These are phyloP conservation scores for Oxyria digyna DNA, from an alignment of 148 eudicot species.

Conservation along the genomic window DNA sequence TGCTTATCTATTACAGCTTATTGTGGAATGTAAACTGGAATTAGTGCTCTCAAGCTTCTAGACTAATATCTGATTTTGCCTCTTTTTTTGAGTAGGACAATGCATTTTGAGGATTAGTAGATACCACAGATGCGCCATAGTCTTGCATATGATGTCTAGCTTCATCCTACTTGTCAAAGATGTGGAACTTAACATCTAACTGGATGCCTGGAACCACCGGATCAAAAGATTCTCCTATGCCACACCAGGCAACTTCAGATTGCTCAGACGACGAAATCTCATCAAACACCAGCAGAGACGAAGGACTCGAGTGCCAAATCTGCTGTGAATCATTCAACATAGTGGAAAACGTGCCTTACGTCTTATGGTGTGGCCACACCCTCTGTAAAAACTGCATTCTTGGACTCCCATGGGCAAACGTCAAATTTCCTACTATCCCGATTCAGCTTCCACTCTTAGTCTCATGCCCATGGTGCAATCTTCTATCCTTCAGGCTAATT, in stretches of 20 bases:
- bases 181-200: constrained; percentile 42
- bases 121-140: neutral
- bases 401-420: constrained; percentile 51
- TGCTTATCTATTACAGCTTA: neutral
- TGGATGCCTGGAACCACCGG: constrained; percentile 21
- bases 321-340: constrained; percentile 61
- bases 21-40: neutral
- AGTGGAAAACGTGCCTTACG: constrained; percentile 57
- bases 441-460: constrained; percentile 55
- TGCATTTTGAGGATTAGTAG: neutral
- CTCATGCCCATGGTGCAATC: constrained; percentile 59
- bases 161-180: constrained; percentile 2
- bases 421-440: constrained; percentile 39
- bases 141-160: neutral
- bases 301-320: constrained; percentile 50
- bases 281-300: constrained; percentile 30
- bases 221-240: constrained; percentile 12
- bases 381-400: constrained; percentile 48
- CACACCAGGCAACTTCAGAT: constrained; percentile 21
- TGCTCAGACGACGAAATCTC: constrained; percentile 53
- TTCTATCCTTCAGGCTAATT: constrained; percentile 30
- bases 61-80: neutral
- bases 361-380: constrained; percentile 61
- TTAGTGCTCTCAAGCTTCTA: neutral
- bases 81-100: neutral